Conservation (phyloP, 805 yeast species). For the Jamesozyma hellenica region DNA sequence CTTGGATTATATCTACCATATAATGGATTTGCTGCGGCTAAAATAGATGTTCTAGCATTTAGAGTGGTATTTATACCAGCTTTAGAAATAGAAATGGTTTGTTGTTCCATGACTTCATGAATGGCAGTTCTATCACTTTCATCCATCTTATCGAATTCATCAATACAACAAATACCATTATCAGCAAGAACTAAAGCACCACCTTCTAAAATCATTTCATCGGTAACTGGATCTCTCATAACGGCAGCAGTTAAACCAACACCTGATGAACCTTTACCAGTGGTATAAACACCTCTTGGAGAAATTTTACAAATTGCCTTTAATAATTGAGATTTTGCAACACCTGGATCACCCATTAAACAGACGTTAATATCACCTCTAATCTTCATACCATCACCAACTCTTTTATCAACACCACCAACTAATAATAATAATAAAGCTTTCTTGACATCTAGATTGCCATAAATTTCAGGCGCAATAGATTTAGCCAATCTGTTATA, state of each 20-base stretch:
- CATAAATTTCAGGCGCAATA: constrained; percentile 96
- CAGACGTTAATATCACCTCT: constrained; percentile 95
- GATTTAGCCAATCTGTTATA: constrained; percentile 75
- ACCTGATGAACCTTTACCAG: constrained; percentile 98
- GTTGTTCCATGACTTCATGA: constrained; percentile 99
- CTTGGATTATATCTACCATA: constrained; percentile 90
- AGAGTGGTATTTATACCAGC: constrained; percentile 96
- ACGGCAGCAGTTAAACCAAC: constrained; percentile 99
- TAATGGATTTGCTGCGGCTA: constrained; percentile 98
- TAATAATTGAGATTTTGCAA: constrained; percentile 91
- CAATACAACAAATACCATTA: constrained; percentile 96
- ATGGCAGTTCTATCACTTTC: constrained; percentile 94
- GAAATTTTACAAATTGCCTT: constrained; percentile 87
- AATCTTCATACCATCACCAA: constrained; percentile 94
- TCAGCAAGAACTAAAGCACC: constrained; percentile 96
- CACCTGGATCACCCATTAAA: constrained; percentile 99
- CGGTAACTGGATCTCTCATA: constrained; percentile 97
- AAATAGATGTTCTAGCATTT: constrained; percentile 87
- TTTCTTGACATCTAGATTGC: constrained; percentile 88
- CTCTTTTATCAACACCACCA: constrained; percentile 91
- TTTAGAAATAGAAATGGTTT: constrained; percentile 91
- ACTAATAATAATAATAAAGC: constrained; percentile 74
- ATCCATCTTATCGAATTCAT: constrained; percentile 98
- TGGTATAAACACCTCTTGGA: constrained; percentile 93
- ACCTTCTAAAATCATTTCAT: constrained; percentile 95